phyloP scores from a whole-genome alignment of 306 rosid genomes.

The Vicia sativa region DNA sequence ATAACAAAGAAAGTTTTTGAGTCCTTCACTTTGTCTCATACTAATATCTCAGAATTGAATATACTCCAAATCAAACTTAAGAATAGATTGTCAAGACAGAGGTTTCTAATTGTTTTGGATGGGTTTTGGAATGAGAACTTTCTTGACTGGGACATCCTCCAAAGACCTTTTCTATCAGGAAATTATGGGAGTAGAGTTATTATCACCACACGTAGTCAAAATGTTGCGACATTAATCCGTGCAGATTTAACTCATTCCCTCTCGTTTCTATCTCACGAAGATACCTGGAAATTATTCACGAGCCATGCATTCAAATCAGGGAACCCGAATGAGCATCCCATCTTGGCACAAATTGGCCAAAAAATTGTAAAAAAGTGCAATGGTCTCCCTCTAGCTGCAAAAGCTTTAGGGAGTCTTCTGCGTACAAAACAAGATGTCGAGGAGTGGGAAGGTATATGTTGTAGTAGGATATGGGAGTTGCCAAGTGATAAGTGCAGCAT shows the following conservation, averaged over 20 bases:
- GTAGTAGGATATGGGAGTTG: conserved; percentile 49
- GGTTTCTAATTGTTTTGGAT: conserved; percentile 53
- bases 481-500: conserved; percentile 46
- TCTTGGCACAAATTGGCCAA: conserved; percentile 39
- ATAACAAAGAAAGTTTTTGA: conserved; percentile 49
- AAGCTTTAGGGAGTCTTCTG: conserved; percentile 48
- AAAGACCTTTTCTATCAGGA: conserved; percentile 44
- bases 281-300: conserved; percentile 50
- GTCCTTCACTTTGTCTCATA: conserved; percentile 34
- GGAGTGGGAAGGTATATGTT: conserved; percentile 48
- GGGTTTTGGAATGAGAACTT: conserved; percentile 53
- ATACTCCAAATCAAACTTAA: conserved; percentile 54
- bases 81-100: conserved; percentile 32
- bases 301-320: conserved; percentile 44
- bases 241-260: conserved; percentile 41
- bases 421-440: conserved; percentile 33
- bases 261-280: conserved; percentile 38
- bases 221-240: conserved; percentile 48
- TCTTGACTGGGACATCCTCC: conserved; percentile 51
- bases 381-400: conserved; percentile 56
- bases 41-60: conserved; percentile 49
- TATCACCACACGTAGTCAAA: conserved; percentile 49
- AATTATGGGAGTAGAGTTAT: conserved; percentile 53
- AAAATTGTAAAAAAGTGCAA: conserved; percentile 46
- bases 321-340: conserved; percentile 11